Evolutionary conservation across 306 rosid genomes (phyloP), one percentile per base, ranked within the genome.

Genomic region (Rubus idaeus): DNA sequence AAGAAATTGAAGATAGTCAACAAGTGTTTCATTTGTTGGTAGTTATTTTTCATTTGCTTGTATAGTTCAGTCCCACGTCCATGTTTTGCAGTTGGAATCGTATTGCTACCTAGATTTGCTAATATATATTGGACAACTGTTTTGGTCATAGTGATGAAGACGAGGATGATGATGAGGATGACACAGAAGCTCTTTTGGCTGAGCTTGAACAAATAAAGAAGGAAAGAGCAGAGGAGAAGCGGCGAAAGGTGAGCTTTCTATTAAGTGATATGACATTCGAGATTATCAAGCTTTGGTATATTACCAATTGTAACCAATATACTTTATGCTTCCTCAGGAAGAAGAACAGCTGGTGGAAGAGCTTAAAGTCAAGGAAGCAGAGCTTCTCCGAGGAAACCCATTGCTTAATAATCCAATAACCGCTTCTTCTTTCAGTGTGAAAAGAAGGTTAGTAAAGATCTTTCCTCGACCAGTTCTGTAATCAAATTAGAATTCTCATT

Each of bases 201-300:
- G 99, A 95, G 90, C 97, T 95, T 72, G 99, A 92, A 87, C 99
- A 91, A 81, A 95, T 95, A 83, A 95, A 87, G 88, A 92, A 90
- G 87, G 99, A 95, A 84, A 88, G 97, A 81, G 97, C 91, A 10
- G 97, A 95, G 89, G 98, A 95, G 87, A 92, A 88, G 89, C 89
- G 86, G 6, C 88, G 90, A 14, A 89, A 86, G 97, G 99, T 90
- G 85, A 84, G 85, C 10, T 71, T 78, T 8, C 41, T 18, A 9
- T 18, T 50, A 47, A 37, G 21, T 46, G 55, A 44, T 53, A 8
- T 26, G n/a, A 3, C 20, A 9, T 7, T 2, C 5, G 55, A 52
- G 30, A 37, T 23, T 20, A 12, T 30, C 8, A 39, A 14, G 41
- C 30, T 70, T 63, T 8, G 46, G 63, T 64, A 8, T 62, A 5